phyloP scores from a whole-genome alignment of 2,329 filamentous ascomycete species.

The Chaetomiaceae sp. region DNA sequence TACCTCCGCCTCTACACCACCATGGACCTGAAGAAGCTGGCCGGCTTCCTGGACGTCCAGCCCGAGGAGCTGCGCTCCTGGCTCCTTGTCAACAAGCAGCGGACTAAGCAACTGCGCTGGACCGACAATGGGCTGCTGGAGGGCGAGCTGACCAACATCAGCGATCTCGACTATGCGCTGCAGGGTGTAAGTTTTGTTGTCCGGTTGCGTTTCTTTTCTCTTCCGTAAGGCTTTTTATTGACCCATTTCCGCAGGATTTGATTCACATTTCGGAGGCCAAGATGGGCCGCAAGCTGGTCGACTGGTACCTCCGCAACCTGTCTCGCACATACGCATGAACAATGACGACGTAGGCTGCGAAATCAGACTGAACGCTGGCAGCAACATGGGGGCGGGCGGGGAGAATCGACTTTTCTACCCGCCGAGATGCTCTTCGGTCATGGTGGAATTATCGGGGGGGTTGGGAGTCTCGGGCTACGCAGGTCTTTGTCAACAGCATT shows the following conservation, averaged over 20 bases:
- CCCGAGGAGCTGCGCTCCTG: constrained; percentile 93
- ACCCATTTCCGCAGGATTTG: constrained; percentile 60
- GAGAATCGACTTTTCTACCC: neutral
- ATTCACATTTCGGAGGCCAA: constrained; percentile 99
- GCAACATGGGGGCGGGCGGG: neutral
- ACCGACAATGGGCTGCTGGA: constrained; percentile 84
- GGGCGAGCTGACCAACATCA: constrained; percentile 87
- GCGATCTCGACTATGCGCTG: constrained; percentile 94
- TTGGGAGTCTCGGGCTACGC: constrained; percentile 12
- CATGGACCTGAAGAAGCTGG: constrained; percentile 97
- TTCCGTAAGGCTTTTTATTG: constrained; percentile 24
- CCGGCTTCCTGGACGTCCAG: constrained; percentile 93
- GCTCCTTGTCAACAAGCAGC: constrained; percentile 97
- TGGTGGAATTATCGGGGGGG: constrained; percentile 20
- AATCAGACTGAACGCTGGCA: neutral
- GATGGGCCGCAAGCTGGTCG: constrained; percentile 92
- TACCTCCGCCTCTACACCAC: constrained; percentile 99
- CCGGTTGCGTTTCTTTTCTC: neutral
- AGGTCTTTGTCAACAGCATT: constrained; percentile 19
- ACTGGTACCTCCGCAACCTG: constrained; percentile 98
- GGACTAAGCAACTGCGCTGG: constrained; percentile 94
- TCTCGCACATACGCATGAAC: constrained; percentile 78
- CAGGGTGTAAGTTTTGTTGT: constrained; percentile 65
- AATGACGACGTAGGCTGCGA: neutral
- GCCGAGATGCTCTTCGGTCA: constrained; percentile 12